Conservation (phyloP, 179 eudicot species). For the Actinidia chinensis region DNA sequence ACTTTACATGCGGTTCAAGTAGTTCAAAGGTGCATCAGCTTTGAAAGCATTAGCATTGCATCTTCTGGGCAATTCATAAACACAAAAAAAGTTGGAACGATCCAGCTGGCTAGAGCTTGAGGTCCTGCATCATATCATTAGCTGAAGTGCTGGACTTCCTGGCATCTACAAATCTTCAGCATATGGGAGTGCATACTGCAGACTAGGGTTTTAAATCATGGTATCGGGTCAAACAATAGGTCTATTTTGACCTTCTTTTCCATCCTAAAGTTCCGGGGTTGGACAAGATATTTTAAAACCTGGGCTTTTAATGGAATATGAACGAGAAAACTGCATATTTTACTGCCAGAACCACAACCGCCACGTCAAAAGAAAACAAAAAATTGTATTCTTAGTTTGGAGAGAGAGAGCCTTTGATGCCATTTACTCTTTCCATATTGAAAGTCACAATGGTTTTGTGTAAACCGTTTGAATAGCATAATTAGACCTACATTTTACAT, state of each 20-base stretch:
- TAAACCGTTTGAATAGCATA: too few species aligned
- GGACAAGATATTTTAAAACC: background rate
- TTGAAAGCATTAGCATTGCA: constrained; percentile 13
- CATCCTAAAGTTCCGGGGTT: background rate
- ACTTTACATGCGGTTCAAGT: constrained; percentile 56
- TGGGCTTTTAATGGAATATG: background rate
- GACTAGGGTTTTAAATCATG: background rate
- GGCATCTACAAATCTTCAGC: background rate
- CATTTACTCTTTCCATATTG: background rate
- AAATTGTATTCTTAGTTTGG: too few species aligned
- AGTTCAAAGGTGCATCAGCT: constrained; percentile 31
- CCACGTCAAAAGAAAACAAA: background rate
- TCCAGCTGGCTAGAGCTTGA: constrained; percentile 7
- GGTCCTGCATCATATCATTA: background rate
- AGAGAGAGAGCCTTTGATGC: background rate
- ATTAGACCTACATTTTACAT: too few species aligned
- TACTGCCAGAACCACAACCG: background rate
- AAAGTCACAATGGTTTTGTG: background rate
- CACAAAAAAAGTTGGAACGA: background rate
- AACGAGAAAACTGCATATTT: background rate
- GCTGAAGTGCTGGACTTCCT: background rate
- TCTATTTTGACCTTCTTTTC: too few species aligned
- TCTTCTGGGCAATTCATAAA: background rate
- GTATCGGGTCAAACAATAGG: too few species aligned
- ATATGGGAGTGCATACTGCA: background rate